Base-by-base conservation (phyloP, 2,329 filamentous ascomycete genomes). In the Dryadomyces quercus-mongolicae region DNA sequence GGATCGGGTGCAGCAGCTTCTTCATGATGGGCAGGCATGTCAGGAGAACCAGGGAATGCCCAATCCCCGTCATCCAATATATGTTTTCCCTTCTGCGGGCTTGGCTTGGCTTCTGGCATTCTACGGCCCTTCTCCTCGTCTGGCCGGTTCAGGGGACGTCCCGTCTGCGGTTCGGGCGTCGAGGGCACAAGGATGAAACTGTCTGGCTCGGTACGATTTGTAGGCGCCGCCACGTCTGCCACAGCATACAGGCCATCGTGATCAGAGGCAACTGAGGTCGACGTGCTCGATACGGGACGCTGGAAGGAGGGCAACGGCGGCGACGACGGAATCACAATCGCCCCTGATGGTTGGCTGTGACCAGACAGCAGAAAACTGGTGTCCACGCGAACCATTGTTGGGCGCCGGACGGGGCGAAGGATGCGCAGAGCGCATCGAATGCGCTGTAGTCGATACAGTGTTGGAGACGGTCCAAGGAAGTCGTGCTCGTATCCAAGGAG, bases 401-500 rank as follows among this genome's bases (percentile, higher is more conserved):
- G 52, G 53, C 58, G 62, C 56, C 53, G 66, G 55, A 65, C 60
- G 57, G 62, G 49, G 49, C 64, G 52, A 59, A 53, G 64, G 63
- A 54, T 70, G 73, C 74, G 73, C 72, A 70, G 59, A 60, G 73
- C 74, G 73, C 75, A 74, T 72, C 67, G 66, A 65, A 66, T 56
- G 49, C 59, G 56, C 54, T 36, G 59, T 42, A 53, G 56, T 45
- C 59, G 61, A 60, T 65, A 62, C 68, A 68, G 60, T 57, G 60
- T 70, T 34, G 53, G 5, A 38, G 13, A 42, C 15, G 1, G 49
- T 2, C 7, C 36, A 9, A 13, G 20, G 20, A 20, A 13, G 5
- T 15, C 13, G 31, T n/a, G n/a, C 6, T 9, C 2, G 5, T 12
- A 21, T 38, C 8, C 49, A 18, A 44, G 15, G 12, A 15, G 22